A percentile compares a stretch with the other conserved stretches of the same genome.
Conservation (phyloP, 345 rosid species). For the Reutealis trisperma region DNA sequence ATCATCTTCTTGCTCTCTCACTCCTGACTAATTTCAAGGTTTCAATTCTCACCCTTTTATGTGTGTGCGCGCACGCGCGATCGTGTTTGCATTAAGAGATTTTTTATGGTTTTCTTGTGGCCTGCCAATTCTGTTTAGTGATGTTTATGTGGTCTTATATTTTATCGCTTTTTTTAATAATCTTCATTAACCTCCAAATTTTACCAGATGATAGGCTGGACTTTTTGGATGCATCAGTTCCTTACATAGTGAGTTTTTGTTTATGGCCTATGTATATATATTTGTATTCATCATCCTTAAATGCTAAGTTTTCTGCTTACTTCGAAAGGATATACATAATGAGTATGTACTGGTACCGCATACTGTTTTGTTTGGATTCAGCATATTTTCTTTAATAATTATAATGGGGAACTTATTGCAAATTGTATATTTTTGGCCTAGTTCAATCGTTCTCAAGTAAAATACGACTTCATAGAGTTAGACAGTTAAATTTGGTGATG, state of each 20-base stretch:
- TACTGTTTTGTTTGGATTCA: not conserved
- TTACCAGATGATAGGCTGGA: slow-evolving; percentile 95
- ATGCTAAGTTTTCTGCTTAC: too few species aligned
- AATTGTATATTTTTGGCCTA: not conserved
- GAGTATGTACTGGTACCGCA: not conserved
- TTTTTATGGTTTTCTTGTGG: too few species aligned
- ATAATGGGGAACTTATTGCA: too few species aligned
- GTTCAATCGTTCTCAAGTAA: not conserved
- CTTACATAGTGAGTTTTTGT: slow-evolving; percentile 72
- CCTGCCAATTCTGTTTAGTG: too few species aligned
- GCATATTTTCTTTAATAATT: not conserved
- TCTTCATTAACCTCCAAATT: slow-evolving; percentile 51
- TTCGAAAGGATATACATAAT: not conserved
- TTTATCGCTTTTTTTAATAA: slow-evolving; percentile 12
- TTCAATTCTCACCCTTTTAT: too few species aligned
- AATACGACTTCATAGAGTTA: not conserved
- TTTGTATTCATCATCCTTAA: not conserved
- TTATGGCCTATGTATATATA: not conserved
- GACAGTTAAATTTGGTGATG: not conserved
- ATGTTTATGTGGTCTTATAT: too few species aligned
- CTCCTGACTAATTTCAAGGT: too few species aligned
- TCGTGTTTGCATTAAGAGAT: not conserved
- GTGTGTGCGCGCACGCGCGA: too few species aligned
- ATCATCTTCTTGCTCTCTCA: too few species aligned
- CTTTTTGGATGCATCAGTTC: slow-evolving; percentile 95